Evolutionary conservation across 2,329 filamentous ascomycete genomes (phyloP).

Genomic region (Fusarium equiseti): DNA sequence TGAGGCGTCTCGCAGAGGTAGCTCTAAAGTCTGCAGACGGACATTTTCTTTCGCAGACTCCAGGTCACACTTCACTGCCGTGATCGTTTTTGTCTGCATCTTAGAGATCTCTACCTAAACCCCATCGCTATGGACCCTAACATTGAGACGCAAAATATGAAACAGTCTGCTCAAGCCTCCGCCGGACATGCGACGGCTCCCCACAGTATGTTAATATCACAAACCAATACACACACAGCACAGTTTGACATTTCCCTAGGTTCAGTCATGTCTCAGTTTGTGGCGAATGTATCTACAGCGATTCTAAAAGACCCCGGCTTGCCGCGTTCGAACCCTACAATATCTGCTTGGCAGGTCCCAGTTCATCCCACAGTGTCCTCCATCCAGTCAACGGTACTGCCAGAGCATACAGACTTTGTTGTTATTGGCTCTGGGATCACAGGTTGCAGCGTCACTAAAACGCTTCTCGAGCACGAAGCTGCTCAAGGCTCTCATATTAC

Average conservation of each 20-base stretch:
- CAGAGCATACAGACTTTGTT: conserved; percentile 37
- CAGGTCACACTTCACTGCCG: too few species aligned
- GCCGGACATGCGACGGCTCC: too few species aligned
- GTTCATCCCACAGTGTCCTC: conserved; percentile 40
- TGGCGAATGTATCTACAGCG: not conserved
- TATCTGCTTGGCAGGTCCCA: conserved; percentile 46
- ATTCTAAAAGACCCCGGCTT: conserved; percentile 40
- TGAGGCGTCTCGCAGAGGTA: not conserved
- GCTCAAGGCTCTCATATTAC: conserved; percentile 22
- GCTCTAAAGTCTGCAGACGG: not conserved
- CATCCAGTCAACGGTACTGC: conserved; percentile 41
- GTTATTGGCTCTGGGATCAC: conserved; percentile 52
- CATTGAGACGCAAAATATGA: not conserved
- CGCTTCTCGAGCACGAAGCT: conserved; percentile 37
- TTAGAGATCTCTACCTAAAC: not conserved
- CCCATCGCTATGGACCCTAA: not conserved
- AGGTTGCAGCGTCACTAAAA: conserved; percentile 46
- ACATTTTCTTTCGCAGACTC: too few species aligned
- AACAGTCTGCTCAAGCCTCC: not conserved
- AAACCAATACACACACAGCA: not conserved
- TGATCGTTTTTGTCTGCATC: not conserved
- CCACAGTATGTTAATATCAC: too few species aligned
- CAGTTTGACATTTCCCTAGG: not conserved
- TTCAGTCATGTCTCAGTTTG: not conserved
- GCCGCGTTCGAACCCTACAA: conserved; percentile 42